A percentile compares a stretch with the other conserved stretches of the same genome.
Conservation (phyloP, 106 monocot species). For the Triglochin maritima region DNA sequence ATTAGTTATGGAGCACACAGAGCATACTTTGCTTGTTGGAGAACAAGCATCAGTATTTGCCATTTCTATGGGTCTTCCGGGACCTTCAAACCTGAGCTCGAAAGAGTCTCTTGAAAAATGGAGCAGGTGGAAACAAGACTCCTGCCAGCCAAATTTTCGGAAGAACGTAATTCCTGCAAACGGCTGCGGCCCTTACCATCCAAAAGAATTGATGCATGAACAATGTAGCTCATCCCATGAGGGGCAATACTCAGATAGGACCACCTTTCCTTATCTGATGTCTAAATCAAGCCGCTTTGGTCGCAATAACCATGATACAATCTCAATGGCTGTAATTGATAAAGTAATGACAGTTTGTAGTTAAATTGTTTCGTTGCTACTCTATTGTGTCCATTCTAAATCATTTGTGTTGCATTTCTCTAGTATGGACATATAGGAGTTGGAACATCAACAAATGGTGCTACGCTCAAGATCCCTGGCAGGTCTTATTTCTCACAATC, state of each 20-base stretch:
- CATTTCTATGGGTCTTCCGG: constrained; percentile 87
- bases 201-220: constrained; percentile 1
- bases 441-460: constrained; percentile 96
- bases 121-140: constrained; percentile 54
- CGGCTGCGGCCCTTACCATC: constrained; percentile 63
- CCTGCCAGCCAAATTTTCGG: constrained; percentile 77
- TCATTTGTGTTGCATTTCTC: constrained; percentile 1
- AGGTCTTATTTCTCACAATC: constrained; percentile 23
- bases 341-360: constrained; percentile 18
- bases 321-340: constrained; percentile 94
- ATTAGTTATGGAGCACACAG: constrained; percentile 69
- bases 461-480: constrained; percentile 88
- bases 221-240: no score
- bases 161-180: constrained; percentile 55
- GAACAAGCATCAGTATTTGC: constrained; percentile 80
- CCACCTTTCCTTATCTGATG: no score
- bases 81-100: constrained; percentile 72
- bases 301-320: constrained; percentile 69
- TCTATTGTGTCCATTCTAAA: background rate
- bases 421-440: constrained; percentile 76
- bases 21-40: constrained; percentile 79
- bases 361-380: background rate
- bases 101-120: constrained; percentile 63
- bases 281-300: no score
- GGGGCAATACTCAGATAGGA: no score